phyloP scores from a whole-genome alignment of 73 alveolate species.

The Paramecium sexaurelia region DNA sequence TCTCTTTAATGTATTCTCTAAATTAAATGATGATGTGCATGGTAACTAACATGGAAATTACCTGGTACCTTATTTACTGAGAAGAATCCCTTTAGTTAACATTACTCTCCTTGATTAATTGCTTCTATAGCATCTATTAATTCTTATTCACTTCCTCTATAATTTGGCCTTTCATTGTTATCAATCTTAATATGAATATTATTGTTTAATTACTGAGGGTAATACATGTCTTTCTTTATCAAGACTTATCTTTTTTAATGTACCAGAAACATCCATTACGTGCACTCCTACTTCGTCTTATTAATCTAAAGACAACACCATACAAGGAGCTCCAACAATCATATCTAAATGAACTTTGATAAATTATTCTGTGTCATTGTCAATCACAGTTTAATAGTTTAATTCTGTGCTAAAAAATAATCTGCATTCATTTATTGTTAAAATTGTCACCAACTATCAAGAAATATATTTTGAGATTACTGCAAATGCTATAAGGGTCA shows the following conservation, averaged over 20 bases:
- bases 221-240: slow-evolving; percentile 1
- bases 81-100: slow-evolving; percentile 36
- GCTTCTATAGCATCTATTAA: slow-evolving; percentile 42
- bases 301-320: slow-evolving; percentile 31
- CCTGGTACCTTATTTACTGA: slow-evolving; percentile 65
- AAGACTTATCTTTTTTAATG: background rate
- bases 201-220: background rate
- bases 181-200: slow-evolving; percentile 5
- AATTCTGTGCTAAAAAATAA: slow-evolving; percentile 7
- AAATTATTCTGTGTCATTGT: slow-evolving; percentile 24
- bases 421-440: slow-evolving; percentile 17
- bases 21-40: slow-evolving; percentile 55
- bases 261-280: slow-evolving; percentile 43
- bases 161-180: slow-evolving; percentile 22
- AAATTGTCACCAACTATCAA: background rate
- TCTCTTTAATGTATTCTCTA: slow-evolving; percentile 44
- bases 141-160: slow-evolving; percentile 61
- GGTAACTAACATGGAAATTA: slow-evolving; percentile 67
- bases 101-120: slow-evolving; percentile 58
- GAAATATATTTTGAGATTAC: background rate
- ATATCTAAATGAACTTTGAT: slow-evolving; percentile 35
- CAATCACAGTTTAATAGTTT: slow-evolving; percentile 41
- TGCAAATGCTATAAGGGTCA: slow-evolving; percentile 56
- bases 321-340: slow-evolving; percentile 12
- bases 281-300: slow-evolving; percentile 53